Percentiles rank a stretch among this genome's conserved stretches.
Evolutionary conservation across 345 rosid species (phyloP).

Genomic region (Luvunga scandens): DNA sequence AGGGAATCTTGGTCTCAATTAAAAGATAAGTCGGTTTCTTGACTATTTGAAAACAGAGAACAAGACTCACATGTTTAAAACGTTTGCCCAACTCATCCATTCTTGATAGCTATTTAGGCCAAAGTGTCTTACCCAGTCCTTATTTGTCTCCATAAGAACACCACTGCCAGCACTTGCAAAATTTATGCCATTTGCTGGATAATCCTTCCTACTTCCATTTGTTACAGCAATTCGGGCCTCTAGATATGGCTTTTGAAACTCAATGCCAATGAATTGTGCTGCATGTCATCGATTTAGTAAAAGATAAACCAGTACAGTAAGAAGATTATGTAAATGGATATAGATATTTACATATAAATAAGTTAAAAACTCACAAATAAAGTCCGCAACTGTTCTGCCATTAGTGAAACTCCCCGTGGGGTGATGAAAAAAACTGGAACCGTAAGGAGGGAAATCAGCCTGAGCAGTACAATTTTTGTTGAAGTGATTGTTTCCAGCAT

Average conservation of each 20-base stretch:
- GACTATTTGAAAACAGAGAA: too few relatives aligned
- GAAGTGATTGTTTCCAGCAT: constrained; percentile 68
- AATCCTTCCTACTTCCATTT: constrained; percentile 42
- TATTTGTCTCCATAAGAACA: constrained; percentile 47
- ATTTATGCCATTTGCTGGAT: constrained; percentile 59
- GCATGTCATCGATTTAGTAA: neutral
- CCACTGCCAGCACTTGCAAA: constrained; percentile 77
- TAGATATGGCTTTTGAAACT: constrained; percentile 46
- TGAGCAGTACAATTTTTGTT: constrained; percentile 59
- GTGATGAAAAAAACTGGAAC: constrained; percentile 56
- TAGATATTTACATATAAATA: neutral
- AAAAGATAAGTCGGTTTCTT: too few relatives aligned
- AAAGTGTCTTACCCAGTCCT: constrained; percentile 31
- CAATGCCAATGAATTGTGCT: constrained; percentile 53
- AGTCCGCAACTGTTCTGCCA: constrained; percentile 67
- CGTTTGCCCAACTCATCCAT: neutral
- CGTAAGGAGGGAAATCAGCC: constrained; percentile 78
- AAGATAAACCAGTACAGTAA: neutral
- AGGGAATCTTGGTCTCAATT: too few relatives aligned
- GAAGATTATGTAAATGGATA: neutral
- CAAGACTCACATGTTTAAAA: too few relatives aligned
- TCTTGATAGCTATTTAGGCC: neutral
- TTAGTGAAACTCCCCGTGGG: constrained; percentile 79
- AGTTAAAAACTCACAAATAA: constrained; percentile 35
- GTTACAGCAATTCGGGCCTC: constrained; percentile 34